These are phyloP conservation scores for Cynanchum wilfordii DNA, from an alignment of 257 asterid genomes.

Conservation along the genomic window DNA sequence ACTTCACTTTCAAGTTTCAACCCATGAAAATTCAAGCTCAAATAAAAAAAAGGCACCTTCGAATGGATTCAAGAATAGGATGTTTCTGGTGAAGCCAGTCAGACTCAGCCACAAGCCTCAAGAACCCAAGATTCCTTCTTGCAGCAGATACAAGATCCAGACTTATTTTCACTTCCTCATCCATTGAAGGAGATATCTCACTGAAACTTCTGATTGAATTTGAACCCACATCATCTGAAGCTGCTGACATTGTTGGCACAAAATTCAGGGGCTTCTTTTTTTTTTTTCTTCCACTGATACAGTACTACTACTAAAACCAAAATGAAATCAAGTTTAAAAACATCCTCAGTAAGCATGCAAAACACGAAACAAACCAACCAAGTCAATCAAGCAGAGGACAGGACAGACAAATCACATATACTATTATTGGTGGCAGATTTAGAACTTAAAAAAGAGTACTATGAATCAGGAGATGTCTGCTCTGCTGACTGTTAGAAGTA, in stretches of 20 bases:
- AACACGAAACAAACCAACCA: neutral
- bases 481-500: neutral
- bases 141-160: constrained; percentile 88
- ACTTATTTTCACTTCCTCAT: constrained; percentile 41
- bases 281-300: neutral
- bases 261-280: neutral
- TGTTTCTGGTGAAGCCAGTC: constrained; percentile 53
- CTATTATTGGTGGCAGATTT: neutral
- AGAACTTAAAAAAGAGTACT: neutral
- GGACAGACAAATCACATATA: neutral
- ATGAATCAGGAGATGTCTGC: neutral
- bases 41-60: constrained; percentile 36
- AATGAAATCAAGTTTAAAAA: neutral
- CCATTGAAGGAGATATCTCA: constrained; percentile 39
- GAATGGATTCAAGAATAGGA: constrained; percentile 58
- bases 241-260: constrained; percentile 45
- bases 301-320: neutral
- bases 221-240: constrained; percentile 34
- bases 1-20: neutral
- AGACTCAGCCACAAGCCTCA: constrained; percentile 59
- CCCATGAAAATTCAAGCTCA: neutral
- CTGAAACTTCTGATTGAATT: constrained; percentile 45
- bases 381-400: neutral
- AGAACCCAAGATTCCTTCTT: constrained; percentile 52
- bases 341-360: neutral